Base-by-base conservation (phyloP, 2,329 filamentous ascomycete species). In the Trichoderma afroharzianum region DNA sequence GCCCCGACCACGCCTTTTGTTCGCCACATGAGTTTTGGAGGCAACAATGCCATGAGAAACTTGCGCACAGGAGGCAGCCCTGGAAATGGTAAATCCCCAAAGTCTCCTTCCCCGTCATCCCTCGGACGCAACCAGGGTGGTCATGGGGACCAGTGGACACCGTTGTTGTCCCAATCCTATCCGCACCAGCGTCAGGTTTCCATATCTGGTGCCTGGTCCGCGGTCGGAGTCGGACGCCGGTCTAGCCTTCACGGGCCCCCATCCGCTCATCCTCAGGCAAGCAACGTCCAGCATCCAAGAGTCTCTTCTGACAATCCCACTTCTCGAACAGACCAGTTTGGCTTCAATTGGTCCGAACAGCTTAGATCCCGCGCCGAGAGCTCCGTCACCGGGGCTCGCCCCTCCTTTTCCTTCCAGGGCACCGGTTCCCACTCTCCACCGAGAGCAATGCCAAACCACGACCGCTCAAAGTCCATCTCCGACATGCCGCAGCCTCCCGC, bases 321-420 rank as follows among this genome's bases (percentile, higher is more conserved):
- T 84, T 82, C 83, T 81, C 88, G 87, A 83, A 83, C 89, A 95
- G 92, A 93, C 87, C 94, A 96, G 79, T 80, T 81, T 87, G 93
- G 93, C 82, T 97, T 97, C 88, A 97, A 97, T 84, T 97, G 95
- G 92, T 93, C 94, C 80, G 95, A 98, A 85, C 95, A 97, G 85
- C 90, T 98, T 86, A 93, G 94, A 82, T 92, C 91, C 78, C 92
- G 95, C 80, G 95, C 95, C 77, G 94, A 97, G 85, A 95, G 94
- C 82, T 91, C 90, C 77, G 87, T 91, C 72, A 82, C 87, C 57
- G 86, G 85, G 76, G 81, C 85, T 63, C 86, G 88, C 71, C 83
- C 89, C 59, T 87, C 86, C 59, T 90, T 91, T 79, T 86, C 86
- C 61, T 87, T 90, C 76, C 86, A 85, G 70, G 69, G 69, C 32